These are phyloP conservation scores for Rutidosis leptorrhynchoides DNA, from an alignment of 129 eudicot species.

Conservation along the genomic window DNA sequence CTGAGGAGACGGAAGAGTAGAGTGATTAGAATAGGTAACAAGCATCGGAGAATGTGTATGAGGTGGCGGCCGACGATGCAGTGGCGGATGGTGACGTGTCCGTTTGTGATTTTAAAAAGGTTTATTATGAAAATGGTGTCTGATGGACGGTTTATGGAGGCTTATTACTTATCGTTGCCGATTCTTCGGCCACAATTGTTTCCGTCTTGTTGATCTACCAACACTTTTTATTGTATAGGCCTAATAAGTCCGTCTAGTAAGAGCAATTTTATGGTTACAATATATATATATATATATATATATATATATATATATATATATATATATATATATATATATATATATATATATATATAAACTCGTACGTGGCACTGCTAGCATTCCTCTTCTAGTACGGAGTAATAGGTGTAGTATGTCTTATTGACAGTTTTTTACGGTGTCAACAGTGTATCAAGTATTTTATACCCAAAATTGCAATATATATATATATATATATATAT, in stretches of 20 bases:
- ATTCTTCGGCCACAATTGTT: slow-evolving; percentile 57
- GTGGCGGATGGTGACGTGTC: slow-evolving; percentile 47
- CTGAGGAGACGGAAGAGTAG: slow-evolving; percentile 35
- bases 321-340: too few species aligned
- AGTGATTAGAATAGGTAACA: slow-evolving; percentile 43
- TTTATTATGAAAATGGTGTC: slow-evolving; percentile 37
- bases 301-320: too few species aligned
- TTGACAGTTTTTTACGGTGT: too few species aligned
- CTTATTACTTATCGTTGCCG: slow-evolving; percentile 44
- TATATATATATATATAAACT: too few species aligned
- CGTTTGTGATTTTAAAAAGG: slow-evolving; percentile 42
- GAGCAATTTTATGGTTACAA: too few species aligned
- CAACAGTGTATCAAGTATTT: too few species aligned
- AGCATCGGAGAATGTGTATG: slow-evolving; percentile 40
- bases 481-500: too few species aligned
- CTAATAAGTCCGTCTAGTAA: not conserved
- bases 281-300: too few species aligned
- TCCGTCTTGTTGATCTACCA: slow-evolving; percentile 43
- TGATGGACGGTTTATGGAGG: slow-evolving; percentile 41
- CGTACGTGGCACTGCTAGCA: too few species aligned
- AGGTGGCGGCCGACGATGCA: slow-evolving; percentile 47
- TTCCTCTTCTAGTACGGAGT: too few species aligned
- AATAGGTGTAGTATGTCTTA: too few species aligned
- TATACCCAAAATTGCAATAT: too few species aligned
- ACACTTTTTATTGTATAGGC: slow-evolving; percentile 2